Evolutionary conservation across 2,329 filamentous ascomycete genomes (phyloP).

Genomic region (Xylaria sp.): DNA sequence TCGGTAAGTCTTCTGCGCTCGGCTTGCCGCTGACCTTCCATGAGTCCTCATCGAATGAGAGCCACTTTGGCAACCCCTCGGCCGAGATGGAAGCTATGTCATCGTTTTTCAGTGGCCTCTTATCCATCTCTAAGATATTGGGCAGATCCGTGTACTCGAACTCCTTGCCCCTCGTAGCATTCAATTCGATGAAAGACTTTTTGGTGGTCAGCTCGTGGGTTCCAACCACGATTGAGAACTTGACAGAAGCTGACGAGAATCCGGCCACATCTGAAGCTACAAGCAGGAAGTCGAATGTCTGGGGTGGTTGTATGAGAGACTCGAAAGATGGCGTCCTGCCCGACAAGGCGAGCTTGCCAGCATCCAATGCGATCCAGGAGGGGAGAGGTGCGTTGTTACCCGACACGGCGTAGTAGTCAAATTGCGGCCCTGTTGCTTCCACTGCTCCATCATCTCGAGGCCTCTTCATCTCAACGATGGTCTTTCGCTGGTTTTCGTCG

Average conservation of each 20-base stretch:
- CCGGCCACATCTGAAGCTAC: slow-evolving; percentile 76
- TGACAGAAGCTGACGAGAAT: slow-evolving; percentile 61
- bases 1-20: slow-evolving; percentile 50
- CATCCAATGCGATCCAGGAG: slow-evolving; percentile 76
- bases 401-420: slow-evolving; percentile 73
- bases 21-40: slow-evolving; percentile 62
- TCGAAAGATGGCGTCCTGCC: slow-evolving; percentile 64
- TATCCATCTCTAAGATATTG: slow-evolving; percentile 53
- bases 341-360: slow-evolving; percentile 57
- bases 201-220: slow-evolving; percentile 63
- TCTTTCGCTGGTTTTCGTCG: background rate
- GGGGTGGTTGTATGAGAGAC: slow-evolving; percentile 60
- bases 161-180: slow-evolving; percentile 47
- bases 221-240: slow-evolving; percentile 68
- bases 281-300: slow-evolving; percentile 65
- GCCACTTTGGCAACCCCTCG: slow-evolving; percentile 59
- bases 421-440: slow-evolving; percentile 29
- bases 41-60: slow-evolving; percentile 58
- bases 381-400: slow-evolving; percentile 76
- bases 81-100: slow-evolving; percentile 49
- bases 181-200: slow-evolving; percentile 50
- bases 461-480: background rate
- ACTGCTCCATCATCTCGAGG: background rate
- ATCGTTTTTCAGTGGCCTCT: slow-evolving; percentile 40
- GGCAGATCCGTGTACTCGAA: slow-evolving; percentile 50